Conservation (phyloP, 2,329 filamentous ascomycete genomes). For the Xylariaceae sp. region DNA sequence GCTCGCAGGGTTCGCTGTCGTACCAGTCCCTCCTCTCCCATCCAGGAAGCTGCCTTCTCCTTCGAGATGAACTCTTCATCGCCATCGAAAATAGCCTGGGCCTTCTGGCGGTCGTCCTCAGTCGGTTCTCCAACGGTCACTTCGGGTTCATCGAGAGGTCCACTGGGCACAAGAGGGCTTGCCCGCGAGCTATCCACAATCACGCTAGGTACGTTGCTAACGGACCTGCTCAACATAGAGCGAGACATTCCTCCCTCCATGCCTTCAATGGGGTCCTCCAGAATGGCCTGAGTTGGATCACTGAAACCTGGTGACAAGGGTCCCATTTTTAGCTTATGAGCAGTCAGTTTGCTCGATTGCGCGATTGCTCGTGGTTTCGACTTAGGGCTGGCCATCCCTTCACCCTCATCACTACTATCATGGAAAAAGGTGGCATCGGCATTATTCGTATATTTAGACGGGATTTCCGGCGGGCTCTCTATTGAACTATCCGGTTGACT, state of each 20-base stretch:
- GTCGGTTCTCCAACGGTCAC: conserved; percentile 55
- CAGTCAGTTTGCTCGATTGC: conserved; percentile 18
- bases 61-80: conserved; percentile 75
- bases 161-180: conserved; percentile 46
- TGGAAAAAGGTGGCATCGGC: conserved; percentile 44
- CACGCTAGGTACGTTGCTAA: conserved; percentile 24
- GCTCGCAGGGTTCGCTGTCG: conserved; percentile 59
- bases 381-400: conserved; percentile 6
- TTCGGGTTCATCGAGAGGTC: conserved; percentile 53
- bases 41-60: conserved; percentile 77
- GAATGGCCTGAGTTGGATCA: conserved; percentile 16
- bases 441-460: conserved; percentile 21
- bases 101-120: conserved; percentile 69
- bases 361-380: conserved; percentile 11
- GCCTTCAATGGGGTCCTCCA: conserved; percentile 37
- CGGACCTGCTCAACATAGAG: conserved; percentile 42
- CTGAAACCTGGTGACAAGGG: conserved; percentile 6
- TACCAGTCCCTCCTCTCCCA: conserved; percentile 67
- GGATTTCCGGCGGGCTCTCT: conserved; percentile 26
- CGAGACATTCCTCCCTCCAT: conserved; percentile 36
- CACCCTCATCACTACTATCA: conserved; percentile 47
- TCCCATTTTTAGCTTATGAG: conserved; percentile 4
- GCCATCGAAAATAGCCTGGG: conserved; percentile 77
- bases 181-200: conserved; percentile 19
- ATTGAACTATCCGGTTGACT: conserved; percentile 24